Base-by-base conservation (phyloP, 306 rosid genomes). In the Trifolium fragiferum region DNA sequence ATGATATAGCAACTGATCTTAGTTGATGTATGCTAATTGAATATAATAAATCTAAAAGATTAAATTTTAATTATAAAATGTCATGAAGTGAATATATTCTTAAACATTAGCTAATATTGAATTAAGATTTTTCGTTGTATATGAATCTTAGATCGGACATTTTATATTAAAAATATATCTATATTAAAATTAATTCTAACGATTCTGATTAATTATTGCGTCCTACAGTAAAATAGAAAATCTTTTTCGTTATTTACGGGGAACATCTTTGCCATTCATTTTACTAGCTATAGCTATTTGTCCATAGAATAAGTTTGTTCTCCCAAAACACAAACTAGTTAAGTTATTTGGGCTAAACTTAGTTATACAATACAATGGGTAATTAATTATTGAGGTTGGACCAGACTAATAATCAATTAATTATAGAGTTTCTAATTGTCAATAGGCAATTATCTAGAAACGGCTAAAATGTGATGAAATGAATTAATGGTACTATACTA, bases 1-100 rank as follows among this genome's bases (percentile, higher is more conserved):
- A 73, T 82, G 76, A 40, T 51, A 50, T 54, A 18, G 82, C 68
- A 73, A 76, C 77, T 80, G 77, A 66, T 62, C n/a, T n/a, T 68
- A 23, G 73, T 58, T 53, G 59, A 65, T n/a, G n/a, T n/a, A n/a
- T n/a, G n/a, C n/a, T n/a, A n/a, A n/a, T n/a, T n/a, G n/a, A n/a
- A n/a, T n/a, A n/a, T n/a, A n/a, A n/a, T n/a, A n/a, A n/a, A n/a
- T n/a, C n/a, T n/a, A n/a, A n/a, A n/a, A n/a, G n/a, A n/a, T n/a
- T n/a, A n/a, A n/a, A n/a, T n/a, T n/a, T n/a, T n/a, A n/a, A n/a
- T n/a, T n/a, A n/a, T n/a, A n/a, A n/a, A n/a, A n/a, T n/a, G n/a
- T n/a, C n/a, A n/a, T n/a, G n/a, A n/a, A n/a, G n/a, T n/a, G n/a
- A n/a, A n/a, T n/a, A n/a, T n/a, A n/a, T n/a, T n/a, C 32, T 16